phyloP scores from a whole-genome alignment of 306 rosid genomes.

The Clitoria ternatea region DNA sequence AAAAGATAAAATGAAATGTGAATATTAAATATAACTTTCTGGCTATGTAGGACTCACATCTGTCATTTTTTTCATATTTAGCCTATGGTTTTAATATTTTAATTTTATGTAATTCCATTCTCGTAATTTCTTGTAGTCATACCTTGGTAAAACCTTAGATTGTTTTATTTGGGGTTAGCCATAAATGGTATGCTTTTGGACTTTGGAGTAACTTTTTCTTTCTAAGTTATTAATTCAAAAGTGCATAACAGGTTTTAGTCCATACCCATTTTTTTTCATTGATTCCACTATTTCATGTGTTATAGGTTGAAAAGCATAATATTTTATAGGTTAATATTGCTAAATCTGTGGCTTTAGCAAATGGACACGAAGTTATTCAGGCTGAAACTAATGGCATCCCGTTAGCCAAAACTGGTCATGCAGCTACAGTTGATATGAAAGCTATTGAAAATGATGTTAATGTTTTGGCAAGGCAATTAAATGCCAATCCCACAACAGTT shows the following conservation, averaged over 20 bases:
- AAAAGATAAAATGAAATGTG: constrained; percentile 4
- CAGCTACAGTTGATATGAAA: constrained; percentile 27
- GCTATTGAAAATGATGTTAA: constrained; percentile 33
- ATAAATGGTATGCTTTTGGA: neutral
- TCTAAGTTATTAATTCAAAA: constrained; percentile 2
- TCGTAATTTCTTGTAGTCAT: neutral
- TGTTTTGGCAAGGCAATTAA: constrained; percentile 27
- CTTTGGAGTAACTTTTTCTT: constrained; percentile 1
- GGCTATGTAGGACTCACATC: neutral
- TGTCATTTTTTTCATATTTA: neutral
- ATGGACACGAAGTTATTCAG: constrained; percentile 33
- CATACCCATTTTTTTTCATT: neutral
- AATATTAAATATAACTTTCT: neutral
- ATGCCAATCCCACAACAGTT: constrained; percentile 34
- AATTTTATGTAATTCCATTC: neutral
- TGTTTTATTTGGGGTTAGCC: neutral
- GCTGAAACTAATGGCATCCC: constrained; percentile 26
- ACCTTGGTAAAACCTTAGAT: constrained; percentile 1
- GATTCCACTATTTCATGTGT: neutral
- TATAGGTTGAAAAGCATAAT: constrained; percentile 86
- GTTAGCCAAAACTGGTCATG: constrained; percentile 28
- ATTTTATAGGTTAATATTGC: constrained; percentile 55
- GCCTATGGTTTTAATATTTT: neutral
- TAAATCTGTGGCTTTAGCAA: constrained; percentile 38
- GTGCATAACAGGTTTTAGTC: too few relatives aligned